phyloP scores from a whole-genome alignment of 225 moss, liverwort and hornwort species.

The Bryum argenteum region DNA sequence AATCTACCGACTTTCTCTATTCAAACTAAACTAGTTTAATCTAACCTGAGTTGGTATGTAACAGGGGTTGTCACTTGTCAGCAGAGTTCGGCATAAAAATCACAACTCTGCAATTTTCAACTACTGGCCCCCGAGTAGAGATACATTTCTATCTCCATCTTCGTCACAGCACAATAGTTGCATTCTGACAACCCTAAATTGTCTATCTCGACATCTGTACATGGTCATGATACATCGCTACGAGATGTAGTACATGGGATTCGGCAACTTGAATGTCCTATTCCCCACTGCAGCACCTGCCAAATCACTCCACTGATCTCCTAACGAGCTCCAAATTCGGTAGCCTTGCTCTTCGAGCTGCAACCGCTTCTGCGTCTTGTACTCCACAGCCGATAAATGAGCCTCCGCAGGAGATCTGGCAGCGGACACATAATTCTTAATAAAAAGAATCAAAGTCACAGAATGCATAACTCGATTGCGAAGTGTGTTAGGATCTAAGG shows the following conservation, averaged over 20 bases:
- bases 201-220: neutral
- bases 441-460: no score
- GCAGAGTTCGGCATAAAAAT: neutral
- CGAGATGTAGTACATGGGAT: conserved; percentile 91
- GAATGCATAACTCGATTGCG: no score
- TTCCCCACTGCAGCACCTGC: conserved; percentile 72
- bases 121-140: neutral
- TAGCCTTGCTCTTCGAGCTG: conserved; percentile 71
- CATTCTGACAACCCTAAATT: neutral
- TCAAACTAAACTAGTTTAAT: neutral
- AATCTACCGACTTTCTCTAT: neutral
- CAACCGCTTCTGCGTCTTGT: conserved; percentile 73
- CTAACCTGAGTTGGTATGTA: no score
- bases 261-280: conserved; percentile 89
- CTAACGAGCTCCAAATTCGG: conserved; percentile 77
- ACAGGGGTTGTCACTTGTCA: neutral
- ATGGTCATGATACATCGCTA: conserved; percentile 21
- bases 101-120: neutral
- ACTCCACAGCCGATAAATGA: conserved; percentile 65
- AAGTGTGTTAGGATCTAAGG: no score
- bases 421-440: neutral
- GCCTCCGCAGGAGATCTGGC: conserved; percentile 71
- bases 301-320: conserved; percentile 98
- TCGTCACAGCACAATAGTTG: neutral
- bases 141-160: neutral